These are phyloP conservation scores for Aphanomyces invadans DNA, from an alignment of 352 stramenopile species.

Conservation along the genomic window DNA sequence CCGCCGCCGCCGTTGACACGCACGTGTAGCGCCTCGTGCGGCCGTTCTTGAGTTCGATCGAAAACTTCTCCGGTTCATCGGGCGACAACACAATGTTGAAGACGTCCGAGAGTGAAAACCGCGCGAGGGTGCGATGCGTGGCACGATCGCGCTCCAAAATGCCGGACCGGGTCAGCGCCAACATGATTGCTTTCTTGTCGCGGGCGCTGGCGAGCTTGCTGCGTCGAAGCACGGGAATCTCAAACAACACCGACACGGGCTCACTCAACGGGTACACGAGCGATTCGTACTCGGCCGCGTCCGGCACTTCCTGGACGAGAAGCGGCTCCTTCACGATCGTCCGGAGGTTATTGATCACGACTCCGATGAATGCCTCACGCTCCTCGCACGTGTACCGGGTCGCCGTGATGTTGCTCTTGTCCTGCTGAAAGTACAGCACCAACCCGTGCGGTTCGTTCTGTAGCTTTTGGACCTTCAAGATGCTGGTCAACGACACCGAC, in stretches of 20 bases:
- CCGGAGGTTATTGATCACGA: slow-evolving; percentile 78
- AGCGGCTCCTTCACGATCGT: slow-evolving; percentile 77
- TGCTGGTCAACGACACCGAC: slow-evolving; percentile 79
- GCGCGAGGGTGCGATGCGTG: slow-evolving; percentile 57
- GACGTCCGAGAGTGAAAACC: slow-evolving; percentile 62
- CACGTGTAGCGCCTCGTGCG: slow-evolving; percentile 69
- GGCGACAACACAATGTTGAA: slow-evolving; percentile 85
- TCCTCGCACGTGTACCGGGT: slow-evolving; percentile 83
- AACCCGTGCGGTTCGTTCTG: slow-evolving; percentile 78
- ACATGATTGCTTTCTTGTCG: slow-evolving; percentile 60
- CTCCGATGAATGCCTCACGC: slow-evolving; percentile 80
- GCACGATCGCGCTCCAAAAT: slow-evolving; percentile 71
- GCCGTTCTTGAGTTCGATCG: slow-evolving; percentile 75
- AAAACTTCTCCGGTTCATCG: slow-evolving; percentile 46
- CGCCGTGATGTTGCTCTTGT: slow-evolving; percentile 55
- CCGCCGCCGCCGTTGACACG: slow-evolving; percentile 49
- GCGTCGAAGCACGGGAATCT: slow-evolving; percentile 79
- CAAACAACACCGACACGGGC: slow-evolving; percentile 68
- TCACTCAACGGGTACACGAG: slow-evolving; percentile 71
- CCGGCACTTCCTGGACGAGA: slow-evolving; percentile 75
- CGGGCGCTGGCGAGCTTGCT: slow-evolving; percentile 71
- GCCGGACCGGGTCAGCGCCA: slow-evolving; percentile 57
- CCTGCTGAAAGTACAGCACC: slow-evolving; percentile 63
- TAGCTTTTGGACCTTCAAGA: slow-evolving; percentile 83
- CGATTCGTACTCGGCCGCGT: slow-evolving; percentile 78